phyloP scores from a whole-genome alignment of 139 green algal species.

The Coccomyxa sp. region DNA sequence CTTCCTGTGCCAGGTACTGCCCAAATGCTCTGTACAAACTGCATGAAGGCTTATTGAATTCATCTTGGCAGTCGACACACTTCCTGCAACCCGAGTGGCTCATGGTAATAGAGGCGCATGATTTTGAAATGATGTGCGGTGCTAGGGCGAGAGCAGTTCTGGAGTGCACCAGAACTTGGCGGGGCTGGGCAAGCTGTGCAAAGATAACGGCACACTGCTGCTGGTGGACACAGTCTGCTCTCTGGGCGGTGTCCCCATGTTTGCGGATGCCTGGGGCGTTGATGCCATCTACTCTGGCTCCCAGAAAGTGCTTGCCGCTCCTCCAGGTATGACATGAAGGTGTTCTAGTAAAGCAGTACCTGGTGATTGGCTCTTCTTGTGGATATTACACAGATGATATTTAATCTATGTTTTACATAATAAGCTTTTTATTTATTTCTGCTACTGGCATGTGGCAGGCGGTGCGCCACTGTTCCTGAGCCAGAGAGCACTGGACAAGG shows the following conservation, averaged over 20 bases:
- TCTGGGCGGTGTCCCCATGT: slow-evolving; percentile 79
- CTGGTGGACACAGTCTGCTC: slow-evolving; percentile 91
- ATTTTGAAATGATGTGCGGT: neutral
- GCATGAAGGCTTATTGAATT: no score
- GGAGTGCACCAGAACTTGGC: slow-evolving; percentile 70
- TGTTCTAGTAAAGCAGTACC: neutral
- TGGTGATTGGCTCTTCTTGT: slow-evolving; percentile 7
- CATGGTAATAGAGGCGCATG: neutral
- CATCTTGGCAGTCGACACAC: no score
- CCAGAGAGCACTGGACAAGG: slow-evolving; percentile 69
- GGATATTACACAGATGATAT: no score
- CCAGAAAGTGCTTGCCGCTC: slow-evolving; percentile 86
- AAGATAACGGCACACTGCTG: slow-evolving; percentile 73
- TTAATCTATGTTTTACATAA: no score
- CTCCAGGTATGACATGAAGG: slow-evolving; percentile 33
- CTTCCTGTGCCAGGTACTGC: slow-evolving; percentile 73
- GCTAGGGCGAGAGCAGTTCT: slow-evolving; percentile 81
- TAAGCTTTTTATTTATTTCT: no score
- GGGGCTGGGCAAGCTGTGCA: slow-evolving; percentile 81
- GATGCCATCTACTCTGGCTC: slow-evolving; percentile 84
- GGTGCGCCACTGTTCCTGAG: slow-evolving; percentile 70
- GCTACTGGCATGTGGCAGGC: slow-evolving; percentile 18
- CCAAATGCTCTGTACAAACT: neutral
- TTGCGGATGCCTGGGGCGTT: slow-evolving; percentile 63
- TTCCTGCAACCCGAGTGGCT: neutral